These are phyloP conservation scores for Cenchrus americanus DNA, from an alignment of 176 grass and related monocot genomes.

Conservation along the genomic window DNA sequence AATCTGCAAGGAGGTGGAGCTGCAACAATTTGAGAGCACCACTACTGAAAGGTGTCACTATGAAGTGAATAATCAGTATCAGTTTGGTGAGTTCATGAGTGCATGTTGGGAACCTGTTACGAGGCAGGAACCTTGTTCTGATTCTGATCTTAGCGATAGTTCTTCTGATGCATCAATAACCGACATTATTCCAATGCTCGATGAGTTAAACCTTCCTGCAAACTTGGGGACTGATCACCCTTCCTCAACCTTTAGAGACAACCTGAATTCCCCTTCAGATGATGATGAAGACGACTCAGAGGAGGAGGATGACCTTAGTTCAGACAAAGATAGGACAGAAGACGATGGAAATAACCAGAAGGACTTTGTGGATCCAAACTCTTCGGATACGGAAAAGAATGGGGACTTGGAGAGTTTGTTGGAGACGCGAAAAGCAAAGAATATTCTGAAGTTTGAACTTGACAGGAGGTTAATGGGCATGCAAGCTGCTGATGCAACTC, in stretches of 20 bases:
- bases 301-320: constrained; percentile 41
- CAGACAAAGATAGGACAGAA: constrained; percentile 34
- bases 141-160: constrained; percentile 55
- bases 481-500: constrained; percentile 48
- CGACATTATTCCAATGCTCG: constrained; percentile 75
- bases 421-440: constrained; percentile 55
- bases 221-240: constrained; percentile 22
- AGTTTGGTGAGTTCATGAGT: constrained; percentile 59
- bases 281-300: constrained; percentile 36
- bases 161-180: constrained; percentile 69
- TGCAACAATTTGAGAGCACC: constrained; percentile 12
- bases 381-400: constrained; percentile 39
- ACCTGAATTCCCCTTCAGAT: constrained; percentile 38
- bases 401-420: constrained; percentile 38
- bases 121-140: constrained; percentile 38
- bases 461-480: constrained; percentile 63
- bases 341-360: constrained; percentile 32
- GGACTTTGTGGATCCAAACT: constrained; percentile 37
- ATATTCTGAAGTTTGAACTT: constrained; percentile 55
- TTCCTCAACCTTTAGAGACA: constrained; percentile 27
- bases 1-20: constrained; percentile 22
- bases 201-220: constrained; percentile 55
- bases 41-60: neutral
- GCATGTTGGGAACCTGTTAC: constrained; percentile 62
- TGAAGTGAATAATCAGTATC: constrained; percentile 28